Conservation (phyloP, 2,329 filamentous ascomycete genomes). For the Tolypocladium capitatum region DNA sequence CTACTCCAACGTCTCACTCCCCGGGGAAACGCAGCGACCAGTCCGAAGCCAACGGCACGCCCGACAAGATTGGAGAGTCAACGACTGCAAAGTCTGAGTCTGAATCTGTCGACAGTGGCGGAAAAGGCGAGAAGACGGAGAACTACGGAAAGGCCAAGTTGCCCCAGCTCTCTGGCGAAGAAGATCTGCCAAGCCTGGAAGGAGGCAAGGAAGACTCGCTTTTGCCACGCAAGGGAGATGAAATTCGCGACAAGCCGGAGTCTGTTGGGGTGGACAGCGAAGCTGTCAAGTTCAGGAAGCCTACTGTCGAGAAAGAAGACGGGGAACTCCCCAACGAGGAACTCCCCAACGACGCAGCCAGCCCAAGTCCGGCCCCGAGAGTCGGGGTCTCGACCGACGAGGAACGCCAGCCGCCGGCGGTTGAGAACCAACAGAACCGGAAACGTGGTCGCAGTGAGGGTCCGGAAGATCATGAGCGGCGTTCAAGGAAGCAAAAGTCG, state of each 20-base stretch:
- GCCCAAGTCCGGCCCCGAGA: neutral
- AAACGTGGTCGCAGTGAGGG: constrained; percentile 4
- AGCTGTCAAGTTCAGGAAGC: neutral
- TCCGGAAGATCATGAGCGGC: constrained; percentile 2
- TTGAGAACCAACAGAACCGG: constrained; percentile 1
- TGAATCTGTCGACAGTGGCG: neutral
- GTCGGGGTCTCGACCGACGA: neutral
- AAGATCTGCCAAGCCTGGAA: neutral
- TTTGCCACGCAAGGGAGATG: neutral
- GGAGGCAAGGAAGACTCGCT: neutral
- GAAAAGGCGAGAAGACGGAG: too few species aligned
- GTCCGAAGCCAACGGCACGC: neutral
- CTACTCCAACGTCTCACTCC: neutral
- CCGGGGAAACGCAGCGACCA: neutral
- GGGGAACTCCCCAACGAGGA: constrained; percentile 1
- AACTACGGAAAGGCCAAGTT: neutral
- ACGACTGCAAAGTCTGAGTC: neutral
- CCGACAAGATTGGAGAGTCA: neutral
- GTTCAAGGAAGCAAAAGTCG: constrained; percentile 2
- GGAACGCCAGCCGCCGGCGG: neutral
- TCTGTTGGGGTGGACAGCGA: neutral
- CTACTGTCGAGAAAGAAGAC: constrained; percentile 1
- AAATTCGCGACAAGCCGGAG: neutral
- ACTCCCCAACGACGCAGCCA: neutral
- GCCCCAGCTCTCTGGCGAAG: neutral